phyloP scores from a whole-genome alignment of 208 protist species.

The Acanthamoeba triangularis region DNA sequence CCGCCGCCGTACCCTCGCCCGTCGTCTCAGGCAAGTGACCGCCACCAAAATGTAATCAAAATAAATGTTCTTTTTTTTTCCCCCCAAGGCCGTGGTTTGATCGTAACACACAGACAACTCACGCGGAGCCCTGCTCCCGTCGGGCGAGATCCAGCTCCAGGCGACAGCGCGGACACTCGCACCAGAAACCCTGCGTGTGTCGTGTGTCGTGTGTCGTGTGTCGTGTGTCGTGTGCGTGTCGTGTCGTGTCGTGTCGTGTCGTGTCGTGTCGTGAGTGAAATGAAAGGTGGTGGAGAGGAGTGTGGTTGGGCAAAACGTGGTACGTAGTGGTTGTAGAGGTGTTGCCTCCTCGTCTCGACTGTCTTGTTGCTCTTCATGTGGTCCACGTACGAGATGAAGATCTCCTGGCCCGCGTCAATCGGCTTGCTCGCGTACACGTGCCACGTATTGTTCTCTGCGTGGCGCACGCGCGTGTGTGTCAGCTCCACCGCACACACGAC shows the following conservation, averaged over 20 bases:
- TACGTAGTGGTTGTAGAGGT: slow-evolving; percentile 60
- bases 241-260: background rate
- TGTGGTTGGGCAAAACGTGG: background rate
- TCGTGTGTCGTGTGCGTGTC: background rate
- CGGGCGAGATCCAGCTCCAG: slow-evolving; percentile 2
- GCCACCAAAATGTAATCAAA: background rate
- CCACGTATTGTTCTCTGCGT: background rate
- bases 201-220: background rate
- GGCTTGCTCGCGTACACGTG: slow-evolving; percentile 2
- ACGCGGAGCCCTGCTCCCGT: background rate
- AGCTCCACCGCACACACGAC: background rate
- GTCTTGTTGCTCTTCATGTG: slow-evolving; percentile 36
- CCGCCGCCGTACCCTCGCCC: too few species aligned
- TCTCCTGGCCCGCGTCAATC: slow-evolving; percentile 25
- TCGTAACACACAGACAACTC: background rate
- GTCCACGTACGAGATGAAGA: slow-evolving; percentile 35
- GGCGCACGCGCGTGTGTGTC: background rate
- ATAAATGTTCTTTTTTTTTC: background rate
- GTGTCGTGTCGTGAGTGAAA: background rate
- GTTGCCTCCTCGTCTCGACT: background rate
- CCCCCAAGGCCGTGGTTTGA: too few species aligned
- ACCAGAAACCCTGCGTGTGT: slow-evolving; percentile 48
- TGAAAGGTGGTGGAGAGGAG: background rate
- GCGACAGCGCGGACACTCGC: slow-evolving; percentile 31
- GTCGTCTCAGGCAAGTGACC: background rate